Percentiles rank a stretch among this genome's conserved stretches.
phyloP scores from a whole-genome alignment of 352 stramenopile species.

The Phytophthora pluvialis region DNA sequence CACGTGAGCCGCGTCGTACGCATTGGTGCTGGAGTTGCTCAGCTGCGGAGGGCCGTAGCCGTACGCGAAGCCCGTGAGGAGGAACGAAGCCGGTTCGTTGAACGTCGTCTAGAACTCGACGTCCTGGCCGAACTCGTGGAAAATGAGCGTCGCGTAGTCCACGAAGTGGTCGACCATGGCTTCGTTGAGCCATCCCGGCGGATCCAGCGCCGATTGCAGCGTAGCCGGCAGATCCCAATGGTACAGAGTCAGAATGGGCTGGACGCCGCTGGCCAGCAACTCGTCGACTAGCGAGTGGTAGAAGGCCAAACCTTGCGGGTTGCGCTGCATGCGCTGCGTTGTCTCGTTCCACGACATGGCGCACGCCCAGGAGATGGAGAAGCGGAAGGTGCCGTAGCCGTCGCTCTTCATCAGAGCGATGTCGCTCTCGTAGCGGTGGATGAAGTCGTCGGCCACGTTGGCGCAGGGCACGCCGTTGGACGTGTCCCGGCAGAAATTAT shows the following conservation, averaged over 20 bases:
- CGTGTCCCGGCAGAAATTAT: conserved; percentile 87
- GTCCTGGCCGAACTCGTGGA: conserved; percentile 89
- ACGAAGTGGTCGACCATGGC: conserved; percentile 70
- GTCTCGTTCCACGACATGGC: conserved; percentile 84
- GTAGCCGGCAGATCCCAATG: conserved; percentile 95
- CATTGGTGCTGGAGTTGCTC: conserved; percentile 47
- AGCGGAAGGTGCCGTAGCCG: conserved; percentile 91
- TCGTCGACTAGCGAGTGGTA: conserved; percentile 77
- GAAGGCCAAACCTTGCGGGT: conserved; percentile 91
- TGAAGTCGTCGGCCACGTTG: conserved; percentile 94
- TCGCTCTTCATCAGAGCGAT: conserved; percentile 92
- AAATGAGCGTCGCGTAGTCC: conserved; percentile 91
- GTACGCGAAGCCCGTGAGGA: conserved; percentile 87
- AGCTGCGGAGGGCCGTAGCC: conserved; percentile 53
- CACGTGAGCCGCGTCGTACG: conserved; percentile 75
- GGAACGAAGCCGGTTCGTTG: conserved; percentile 92
- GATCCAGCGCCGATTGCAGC: conserved; percentile 81
- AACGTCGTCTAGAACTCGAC: conserved; percentile 95
- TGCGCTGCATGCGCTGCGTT: conserved; percentile 55
- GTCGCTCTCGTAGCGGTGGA: conserved; percentile 90
- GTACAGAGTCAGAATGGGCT: conserved; percentile 93
- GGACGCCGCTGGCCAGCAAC: conserved; percentile 76
- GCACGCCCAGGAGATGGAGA: conserved; percentile 88
- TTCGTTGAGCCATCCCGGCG: conserved; percentile 71
- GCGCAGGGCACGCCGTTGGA: conserved; percentile 73